Base-by-base conservation (phyloP, 257 asterid species). In the Pogostemon cablin region DNA sequence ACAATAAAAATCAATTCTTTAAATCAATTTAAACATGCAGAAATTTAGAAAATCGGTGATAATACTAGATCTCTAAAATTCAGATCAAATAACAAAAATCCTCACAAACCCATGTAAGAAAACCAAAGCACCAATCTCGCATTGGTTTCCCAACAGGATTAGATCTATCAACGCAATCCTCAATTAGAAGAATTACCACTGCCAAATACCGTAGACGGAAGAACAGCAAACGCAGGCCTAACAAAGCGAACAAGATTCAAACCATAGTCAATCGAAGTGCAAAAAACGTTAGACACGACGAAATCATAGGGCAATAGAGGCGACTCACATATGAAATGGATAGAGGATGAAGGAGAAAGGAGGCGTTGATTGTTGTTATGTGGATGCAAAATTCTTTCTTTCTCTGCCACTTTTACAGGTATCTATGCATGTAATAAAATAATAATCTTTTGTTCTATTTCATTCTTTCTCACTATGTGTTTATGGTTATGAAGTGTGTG, bases 31-130 rank as follows among this genome's bases (percentile, higher is more conserved):
- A 71, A 74, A 63, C 83, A 74, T 68, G 74, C 74, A 65, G 50
- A 75, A 69, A 79, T 56, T 72, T 57, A 59, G 39, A 49, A 39
- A 72, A 77, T 59, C 66, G 54, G 11, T 46, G 71, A 71, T 3
- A 72, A 75, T 4, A 34, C 52, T 54, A 85, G 95, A 87, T 95
- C 98, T 89, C 86, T 8, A 32, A 69, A 85, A 69, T 65, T 81
- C 85, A 87, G 96, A 91, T 91, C 96, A 91, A 80, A 77, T 62
- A 68, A 63, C 64, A 58, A 48, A 80, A 83, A 77, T 69, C 65
- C 62, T 65, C 74, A 77, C 48, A 83, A 61, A 39, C 43, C 66
- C 60, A 66, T 0, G 62, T 65, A 78, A 68, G 81, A 83, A 78
- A 34, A 66, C 50, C 70, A 69, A 82, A 84, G 76, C 75, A 75